These are phyloP conservation scores for Setomelanomma holmii DNA, from an alignment of 2,329 filamentous ascomycete species.

Conservation along the genomic window DNA sequence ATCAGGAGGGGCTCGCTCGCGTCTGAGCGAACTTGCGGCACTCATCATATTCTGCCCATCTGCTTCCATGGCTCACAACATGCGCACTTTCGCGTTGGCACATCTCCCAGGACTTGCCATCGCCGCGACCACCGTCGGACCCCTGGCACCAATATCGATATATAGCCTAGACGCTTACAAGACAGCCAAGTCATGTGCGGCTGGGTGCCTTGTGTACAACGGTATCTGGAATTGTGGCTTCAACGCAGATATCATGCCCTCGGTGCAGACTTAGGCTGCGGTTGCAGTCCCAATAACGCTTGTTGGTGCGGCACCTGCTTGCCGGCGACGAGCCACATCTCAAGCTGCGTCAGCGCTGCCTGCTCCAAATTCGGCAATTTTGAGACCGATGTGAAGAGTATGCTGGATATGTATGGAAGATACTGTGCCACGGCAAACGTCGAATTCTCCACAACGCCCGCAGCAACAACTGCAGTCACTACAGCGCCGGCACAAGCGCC, in stretches of 20 bases:
- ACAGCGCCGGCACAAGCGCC: background rate
- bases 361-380: background rate
- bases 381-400: conserved; percentile 4
- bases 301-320: conserved; percentile 5
- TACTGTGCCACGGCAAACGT: conserved; percentile 11
- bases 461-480: background rate
- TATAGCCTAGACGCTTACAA: background rate
- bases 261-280: background rate
- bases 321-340: conserved; percentile 3
- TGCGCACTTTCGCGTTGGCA: too few species aligned
- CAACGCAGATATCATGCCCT: conserved; percentile 5
- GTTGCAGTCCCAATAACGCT: conserved; percentile 5
- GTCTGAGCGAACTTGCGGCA: too few species aligned
- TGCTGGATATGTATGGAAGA: conserved; percentile 8
- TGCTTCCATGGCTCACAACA: too few species aligned
- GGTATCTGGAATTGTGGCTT: background rate
- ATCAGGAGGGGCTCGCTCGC: too few species aligned
- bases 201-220: background rate
- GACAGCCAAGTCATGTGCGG: conserved; percentile 6
- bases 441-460: background rate
- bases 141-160: conserved; percentile 7
- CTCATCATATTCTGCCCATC: too few species aligned
- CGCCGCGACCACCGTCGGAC: conserved; percentile 1
- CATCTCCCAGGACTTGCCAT: background rate
- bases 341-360: conserved; percentile 1